Base-by-base conservation (phyloP, 1,139 yeast genomes). In the Zygosaccharomyces pseudobailii region DNA sequence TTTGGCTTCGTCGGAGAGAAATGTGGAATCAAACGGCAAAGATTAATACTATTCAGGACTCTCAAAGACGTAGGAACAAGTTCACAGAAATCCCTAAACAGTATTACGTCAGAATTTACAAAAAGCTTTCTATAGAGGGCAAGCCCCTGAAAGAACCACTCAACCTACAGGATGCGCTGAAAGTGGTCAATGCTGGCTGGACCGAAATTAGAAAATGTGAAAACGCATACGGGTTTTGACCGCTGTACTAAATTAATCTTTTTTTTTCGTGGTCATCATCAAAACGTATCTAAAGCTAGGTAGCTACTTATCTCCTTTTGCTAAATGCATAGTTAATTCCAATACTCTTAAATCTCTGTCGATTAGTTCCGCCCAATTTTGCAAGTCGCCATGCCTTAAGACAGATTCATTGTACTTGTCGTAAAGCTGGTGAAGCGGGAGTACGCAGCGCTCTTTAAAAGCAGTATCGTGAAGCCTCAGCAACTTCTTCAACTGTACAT, bases 161-260 rank as follows among this genome's bases (percentile, higher is more conserved):
- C 62, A 84, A 82, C 61, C 70, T 84, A 54, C 67, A 67, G 48
- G 90, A 84, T 59, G 75, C 81, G 39, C 59, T 84, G 46, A 73
- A 73, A 49, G 75, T 84, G 13, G 75, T 84, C 32, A 77, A 84
- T 57, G 75, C 79, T 5, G 92, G 90, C 6, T 85, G 94, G 94
- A 70, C 73, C 19, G 79, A 78, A 46, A 78, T 77, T 21, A 82
- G 76, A 50, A 76, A 75, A 56, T 84, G 87, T 83, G 87, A 81
- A 45, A 61, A 61, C 51, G 74, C 68, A 49, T 31, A 22, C 13
- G 19, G 22, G 25, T 36, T 39, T 30, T 19, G 35, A 22, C 19
- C 2, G 2, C 13, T 10, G 3, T 38, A 5, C 33, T 24, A 20
- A 1, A 19, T 27, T 28, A 17, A 23, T 42, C 33, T 40, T 32